These are phyloP conservation scores for Mytilinidion resinicola DNA, from an alignment of 495 filamentous ascomycete species.

Conservation along the genomic window DNA sequence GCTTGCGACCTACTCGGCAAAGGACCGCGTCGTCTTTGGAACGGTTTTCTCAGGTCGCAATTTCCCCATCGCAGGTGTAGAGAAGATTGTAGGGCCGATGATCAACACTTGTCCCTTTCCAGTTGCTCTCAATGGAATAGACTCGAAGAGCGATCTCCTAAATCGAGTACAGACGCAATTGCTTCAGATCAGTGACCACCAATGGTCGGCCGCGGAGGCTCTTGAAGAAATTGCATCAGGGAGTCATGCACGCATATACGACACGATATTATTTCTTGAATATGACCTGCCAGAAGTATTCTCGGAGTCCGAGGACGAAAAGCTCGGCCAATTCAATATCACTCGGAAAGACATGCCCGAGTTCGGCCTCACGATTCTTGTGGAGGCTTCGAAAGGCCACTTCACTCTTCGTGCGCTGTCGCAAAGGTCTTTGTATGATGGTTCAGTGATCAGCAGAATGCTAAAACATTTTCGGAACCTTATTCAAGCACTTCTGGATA, in stretches of 20 bases:
- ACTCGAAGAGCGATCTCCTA: conserved; percentile 2
- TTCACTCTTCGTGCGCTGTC: background rate
- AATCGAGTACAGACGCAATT: conserved; percentile 6
- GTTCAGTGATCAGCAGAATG: background rate
- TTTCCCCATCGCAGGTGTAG: conserved; percentile 17
- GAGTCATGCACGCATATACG: background rate
- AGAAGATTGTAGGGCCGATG: conserved; percentile 31
- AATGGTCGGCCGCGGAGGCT: conserved; percentile 13
- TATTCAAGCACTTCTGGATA: background rate
- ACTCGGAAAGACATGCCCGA: background rate
- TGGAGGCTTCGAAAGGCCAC: background rate
- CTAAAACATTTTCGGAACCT: conserved; percentile 1
- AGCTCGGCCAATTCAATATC: background rate
- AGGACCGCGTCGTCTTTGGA: conserved; percentile 23
- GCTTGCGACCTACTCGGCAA: conserved; percentile 20
- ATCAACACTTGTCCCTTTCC: conserved; percentile 29
- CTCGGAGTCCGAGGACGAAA: background rate
- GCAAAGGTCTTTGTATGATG: background rate
- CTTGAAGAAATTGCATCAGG: background rate
- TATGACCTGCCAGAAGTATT: background rate
- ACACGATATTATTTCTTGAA: background rate
- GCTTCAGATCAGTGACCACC: conserved; percentile 7
- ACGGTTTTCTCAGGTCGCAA: conserved; percentile 28
- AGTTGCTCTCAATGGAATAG: conserved; percentile 5
- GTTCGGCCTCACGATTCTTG: background rate